Evolutionary conservation across 352 stramenopile species (phyloP).

Genomic region (Phytopythium montanum): DNA sequence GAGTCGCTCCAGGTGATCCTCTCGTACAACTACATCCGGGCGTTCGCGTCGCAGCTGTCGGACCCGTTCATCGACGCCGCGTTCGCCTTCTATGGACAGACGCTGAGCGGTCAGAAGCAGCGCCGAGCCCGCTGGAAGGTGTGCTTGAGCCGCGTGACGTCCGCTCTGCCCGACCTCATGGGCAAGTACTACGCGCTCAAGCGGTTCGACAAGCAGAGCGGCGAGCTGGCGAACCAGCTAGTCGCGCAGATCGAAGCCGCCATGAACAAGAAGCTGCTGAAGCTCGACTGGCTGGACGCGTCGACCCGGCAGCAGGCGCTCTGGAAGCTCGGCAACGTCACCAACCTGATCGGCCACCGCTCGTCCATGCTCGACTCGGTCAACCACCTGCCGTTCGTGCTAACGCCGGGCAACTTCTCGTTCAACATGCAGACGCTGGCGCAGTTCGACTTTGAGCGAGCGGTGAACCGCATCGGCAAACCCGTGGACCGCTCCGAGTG

Average conservation of each 20-base stretch:
- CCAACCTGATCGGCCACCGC: constrained; percentile 65
- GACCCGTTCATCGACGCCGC: constrained; percentile 82
- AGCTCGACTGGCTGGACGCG: constrained; percentile 89
- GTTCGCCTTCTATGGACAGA: constrained; percentile 88
- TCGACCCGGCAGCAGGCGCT: constrained; percentile 74
- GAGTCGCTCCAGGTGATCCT: constrained; percentile 44
- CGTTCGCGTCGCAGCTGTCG: constrained; percentile 34
- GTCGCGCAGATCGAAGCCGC: constrained; percentile 82
- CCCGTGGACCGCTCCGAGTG: constrained; percentile 67
- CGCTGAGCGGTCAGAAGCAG: constrained; percentile 76
- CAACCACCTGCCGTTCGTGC: constrained; percentile 56
- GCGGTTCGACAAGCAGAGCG: constrained; percentile 84
- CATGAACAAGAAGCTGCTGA: constrained; percentile 68
- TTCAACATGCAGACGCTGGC: constrained; percentile 50
- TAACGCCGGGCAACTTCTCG: constrained; percentile 28
- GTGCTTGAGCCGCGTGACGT: constrained; percentile 58
- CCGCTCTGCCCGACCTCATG: constrained; percentile 54
- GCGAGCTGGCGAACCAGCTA: constrained; percentile 78
- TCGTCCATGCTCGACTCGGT: constrained; percentile 16
- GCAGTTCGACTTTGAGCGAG: constrained; percentile 39
- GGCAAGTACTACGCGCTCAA: constrained; percentile 91
- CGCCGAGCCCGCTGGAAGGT: constrained; percentile 90
- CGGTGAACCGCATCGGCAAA: constrained; percentile 29
- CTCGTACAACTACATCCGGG: constrained; percentile 49
- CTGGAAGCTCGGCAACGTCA: constrained; percentile 86